Conservation (phyloP, 352 stramenopile genomes). For the Phytophthora syringae region DNA sequence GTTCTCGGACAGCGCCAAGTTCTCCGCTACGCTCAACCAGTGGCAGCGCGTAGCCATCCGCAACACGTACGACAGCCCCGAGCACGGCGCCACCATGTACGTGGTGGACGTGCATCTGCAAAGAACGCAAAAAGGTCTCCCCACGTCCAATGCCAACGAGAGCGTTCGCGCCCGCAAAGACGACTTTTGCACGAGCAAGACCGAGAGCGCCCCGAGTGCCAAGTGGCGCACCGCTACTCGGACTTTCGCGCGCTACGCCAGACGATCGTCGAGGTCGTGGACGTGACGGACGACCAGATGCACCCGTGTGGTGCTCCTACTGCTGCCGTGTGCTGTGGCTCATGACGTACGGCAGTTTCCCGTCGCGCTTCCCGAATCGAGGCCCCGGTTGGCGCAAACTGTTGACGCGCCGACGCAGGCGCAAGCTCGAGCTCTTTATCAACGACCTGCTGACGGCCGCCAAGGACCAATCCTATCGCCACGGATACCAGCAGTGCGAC, state of each 20-base stretch:
- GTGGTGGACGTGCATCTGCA: slow-evolving; percentile 58
- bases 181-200: slow-evolving; percentile 28
- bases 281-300: slow-evolving; percentile 31
- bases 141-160: slow-evolving; percentile 30
- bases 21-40: slow-evolving; percentile 64
- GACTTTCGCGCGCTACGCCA: slow-evolving; percentile 54
- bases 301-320: slow-evolving; percentile 66
- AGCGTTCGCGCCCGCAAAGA: too few relatives aligned
- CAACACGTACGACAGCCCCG: slow-evolving; percentile 40
- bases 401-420: slow-evolving; percentile 25
- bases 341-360: slow-evolving; percentile 47
- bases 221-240: slow-evolving; percentile 60
- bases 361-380: slow-evolving; percentile 47
- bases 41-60: slow-evolving; percentile 57
- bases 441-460: slow-evolving; percentile 46
- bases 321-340: slow-evolving; percentile 59
- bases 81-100: slow-evolving; percentile 52
- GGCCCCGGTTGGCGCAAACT: slow-evolving; percentile 27
- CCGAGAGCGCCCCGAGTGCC: slow-evolving; percentile 39
- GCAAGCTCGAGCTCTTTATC: slow-evolving; percentile 48
- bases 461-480: slow-evolving; percentile 60
- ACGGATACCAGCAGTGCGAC: slow-evolving; percentile 43
- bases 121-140: slow-evolving; percentile 53
- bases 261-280: slow-evolving; percentile 35
- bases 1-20: slow-evolving; percentile 59